Evolutionary conservation across 73 alveolate species (phyloP), one percentile per base, ranked within the genome.

Genomic region (Tetrahymena elliotti): DNA sequence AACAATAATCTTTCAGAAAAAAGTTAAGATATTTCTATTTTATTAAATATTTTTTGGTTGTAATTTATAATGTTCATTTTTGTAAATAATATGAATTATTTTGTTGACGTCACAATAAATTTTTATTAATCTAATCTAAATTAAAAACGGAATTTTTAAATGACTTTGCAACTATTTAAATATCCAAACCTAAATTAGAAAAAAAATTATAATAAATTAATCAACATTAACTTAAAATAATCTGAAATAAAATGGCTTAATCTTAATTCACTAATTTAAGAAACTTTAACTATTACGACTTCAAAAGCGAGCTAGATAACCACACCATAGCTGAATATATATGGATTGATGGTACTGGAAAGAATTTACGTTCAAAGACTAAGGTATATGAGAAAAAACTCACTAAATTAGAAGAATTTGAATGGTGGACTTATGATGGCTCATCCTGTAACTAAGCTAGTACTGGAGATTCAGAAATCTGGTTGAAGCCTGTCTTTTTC

Each of bases 341-440:
- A 22, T 98, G 99, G 98, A 97, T 98, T 33, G 99, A 98, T 95
- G 99, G 99, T 52, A 93, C 98, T 16, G 98, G 98, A 1, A 40
- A 96, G 27, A 95, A 92, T 24, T 35, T 97, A 38, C 92, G 99
- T 38, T 98, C 99, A 18, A 98, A 97, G 94, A 84, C 97, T 18
- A 95, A 96, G 93, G 97, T 97, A 38, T 92, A 97, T n/a, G 54
- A 93, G 16, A 84, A 53, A 27, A 53, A 53, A 52, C 88, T 96
- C 38, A 68, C 54, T 22, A 31, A 93, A 53, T 36, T 98, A 37
- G 94, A 84, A 11, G 98, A 97, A 83, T 83, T 98, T 88, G 98
- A 98, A 93, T 99, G 96, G 93, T 98, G 99, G 99, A 98, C 98
- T 93, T 98, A 97, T 95, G 99, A 98, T 95, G 99, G 99, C 22